Evolutionary conservation across 2,329 filamentous ascomycete genomes (phyloP).

Genomic region (Huntiella decipiens): DNA sequence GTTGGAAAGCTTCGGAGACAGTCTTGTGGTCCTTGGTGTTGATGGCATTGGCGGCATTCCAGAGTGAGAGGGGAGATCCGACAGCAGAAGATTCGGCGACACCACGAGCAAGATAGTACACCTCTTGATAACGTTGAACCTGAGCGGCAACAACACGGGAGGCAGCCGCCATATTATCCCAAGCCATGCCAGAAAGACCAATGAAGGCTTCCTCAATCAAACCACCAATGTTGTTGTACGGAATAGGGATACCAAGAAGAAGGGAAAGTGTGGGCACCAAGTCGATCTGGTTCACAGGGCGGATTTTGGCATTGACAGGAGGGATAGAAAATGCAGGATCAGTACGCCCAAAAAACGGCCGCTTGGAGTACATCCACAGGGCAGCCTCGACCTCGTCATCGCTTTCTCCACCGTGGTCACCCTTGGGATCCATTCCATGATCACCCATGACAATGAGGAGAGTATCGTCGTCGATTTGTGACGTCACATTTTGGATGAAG

Average conservation of each 20-base stretch:
- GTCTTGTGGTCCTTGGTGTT: slow-evolving; percentile 22
- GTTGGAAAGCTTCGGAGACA: slow-evolving; percentile 39
- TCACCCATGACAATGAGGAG: slow-evolving; percentile 95
- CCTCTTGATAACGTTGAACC: slow-evolving; percentile 71
- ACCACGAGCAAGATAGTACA: slow-evolving; percentile 58
- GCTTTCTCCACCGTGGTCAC: slow-evolving; percentile 95
- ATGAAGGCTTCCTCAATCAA: slow-evolving; percentile 91
- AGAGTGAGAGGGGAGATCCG: slow-evolving; percentile 22
- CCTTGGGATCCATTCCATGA: slow-evolving; percentile 94
- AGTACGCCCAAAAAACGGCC: slow-evolving; percentile 62
- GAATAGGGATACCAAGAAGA: slow-evolving; percentile 76
- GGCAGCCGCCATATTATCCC: slow-evolving; percentile 58
- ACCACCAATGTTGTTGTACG: slow-evolving; percentile 83
- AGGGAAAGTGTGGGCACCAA: slow-evolving; percentile 81
- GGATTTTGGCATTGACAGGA: slow-evolving; percentile 54
- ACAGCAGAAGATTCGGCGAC: slow-evolving; percentile 38
- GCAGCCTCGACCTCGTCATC: slow-evolving; percentile 90
- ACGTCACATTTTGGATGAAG: slow-evolving; percentile 54
- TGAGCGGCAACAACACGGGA: slow-evolving; percentile 64
- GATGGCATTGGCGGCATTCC: slow-evolving; percentile 27
- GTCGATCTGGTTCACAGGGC: slow-evolving; percentile 73
- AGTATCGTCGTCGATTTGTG: slow-evolving; percentile 62
- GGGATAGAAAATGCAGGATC: slow-evolving; percentile 37
- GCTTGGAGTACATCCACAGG: slow-evolving; percentile 96
- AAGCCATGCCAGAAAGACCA: slow-evolving; percentile 47